A percentile compares a stretch with the other conserved stretches of the same genome.
These are phyloP conservation scores for Rhododendron vialii DNA, from an alignment of 148 eudicot genomes.

Conservation along the genomic window DNA sequence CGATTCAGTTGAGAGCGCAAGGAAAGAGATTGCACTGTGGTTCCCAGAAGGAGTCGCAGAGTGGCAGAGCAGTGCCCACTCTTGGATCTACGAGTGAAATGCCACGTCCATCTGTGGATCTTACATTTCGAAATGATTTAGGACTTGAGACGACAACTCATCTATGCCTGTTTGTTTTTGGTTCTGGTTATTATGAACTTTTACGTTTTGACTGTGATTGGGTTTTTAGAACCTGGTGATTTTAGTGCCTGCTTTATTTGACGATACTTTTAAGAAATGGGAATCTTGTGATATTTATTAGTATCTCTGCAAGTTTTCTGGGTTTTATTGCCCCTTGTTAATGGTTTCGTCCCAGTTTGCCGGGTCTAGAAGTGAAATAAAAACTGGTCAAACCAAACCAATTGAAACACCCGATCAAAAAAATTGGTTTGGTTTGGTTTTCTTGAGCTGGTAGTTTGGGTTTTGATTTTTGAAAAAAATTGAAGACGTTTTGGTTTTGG, in stretches of 20 bases:
- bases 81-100: constrained; percentile 77
- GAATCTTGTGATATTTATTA: not conserved
- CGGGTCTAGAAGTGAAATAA: not conserved
- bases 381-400: too few species aligned
- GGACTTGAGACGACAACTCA: not conserved
- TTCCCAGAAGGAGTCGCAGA: constrained; percentile 73
- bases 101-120: constrained; percentile 76
- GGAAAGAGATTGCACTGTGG: constrained; percentile 88
- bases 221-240: not conserved
- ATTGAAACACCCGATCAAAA: too few species aligned
- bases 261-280: not conserved
- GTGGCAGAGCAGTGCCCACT: constrained; percentile 79
- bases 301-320: not conserved
- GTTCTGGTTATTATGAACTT: not conserved
- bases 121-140: constrained; percentile 35
- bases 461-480: too few species aligned
- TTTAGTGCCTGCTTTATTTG: not conserved
- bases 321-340: not conserved
- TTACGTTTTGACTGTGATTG: not conserved
- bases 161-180: not conserved
- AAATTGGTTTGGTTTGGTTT: too few species aligned
- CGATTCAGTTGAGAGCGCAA: constrained; percentile 80
- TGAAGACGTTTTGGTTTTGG: too few species aligned
- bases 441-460: too few species aligned
- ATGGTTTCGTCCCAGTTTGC: not conserved